Percentiles rank a stretch among this genome's conserved stretches.
Conservation (phyloP, 2,329 filamentous ascomycete species). For the Colletotrichum noveboracense region DNA sequence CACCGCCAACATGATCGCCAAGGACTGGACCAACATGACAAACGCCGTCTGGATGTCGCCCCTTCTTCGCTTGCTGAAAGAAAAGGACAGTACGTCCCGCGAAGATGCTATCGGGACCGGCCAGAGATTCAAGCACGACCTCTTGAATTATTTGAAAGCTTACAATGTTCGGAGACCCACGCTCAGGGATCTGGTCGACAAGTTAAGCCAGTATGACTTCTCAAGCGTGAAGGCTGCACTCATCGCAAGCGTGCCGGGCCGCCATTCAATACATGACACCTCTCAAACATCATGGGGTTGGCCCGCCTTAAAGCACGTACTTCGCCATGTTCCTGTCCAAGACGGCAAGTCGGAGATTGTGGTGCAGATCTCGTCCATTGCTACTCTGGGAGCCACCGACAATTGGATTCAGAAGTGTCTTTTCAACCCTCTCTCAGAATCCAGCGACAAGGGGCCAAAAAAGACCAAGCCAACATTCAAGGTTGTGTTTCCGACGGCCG, state of each 20-base stretch:
- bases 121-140: slow-evolving; percentile 74
- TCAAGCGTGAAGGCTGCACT: slow-evolving; percentile 70
- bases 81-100: background rate
- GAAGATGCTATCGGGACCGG: slow-evolving; percentile 44
- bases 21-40: slow-evolving; percentile 88
- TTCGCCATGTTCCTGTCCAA: slow-evolving; percentile 58
- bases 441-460: slow-evolving; percentile 24
- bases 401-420: slow-evolving; percentile 74
- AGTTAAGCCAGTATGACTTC: slow-evolving; percentile 73
- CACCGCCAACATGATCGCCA: slow-evolving; percentile 88
- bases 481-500: slow-evolving; percentile 80
- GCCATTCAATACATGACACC: slow-evolving; percentile 55
- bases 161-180: slow-evolving; percentile 67
- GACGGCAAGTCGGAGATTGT: slow-evolving; percentile 54
- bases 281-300: slow-evolving; percentile 76
- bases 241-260: slow-evolving; percentile 79
- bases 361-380: slow-evolving; percentile 79
- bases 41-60: slow-evolving; percentile 85
- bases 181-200: slow-evolving; percentile 58
- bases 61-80: slow-evolving; percentile 58
- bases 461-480: slow-evolving; percentile 58
- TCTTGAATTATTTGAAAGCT: slow-evolving; percentile 73
- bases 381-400: slow-evolving; percentile 73
- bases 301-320: slow-evolving; percentile 66
- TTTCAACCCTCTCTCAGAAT: slow-evolving; percentile 54